A percentile compares a stretch with the other conserved stretches of the same genome.
Conservation (phyloP, 2,329 filamentous ascomycete species). For the Zasmidium cellare region DNA sequence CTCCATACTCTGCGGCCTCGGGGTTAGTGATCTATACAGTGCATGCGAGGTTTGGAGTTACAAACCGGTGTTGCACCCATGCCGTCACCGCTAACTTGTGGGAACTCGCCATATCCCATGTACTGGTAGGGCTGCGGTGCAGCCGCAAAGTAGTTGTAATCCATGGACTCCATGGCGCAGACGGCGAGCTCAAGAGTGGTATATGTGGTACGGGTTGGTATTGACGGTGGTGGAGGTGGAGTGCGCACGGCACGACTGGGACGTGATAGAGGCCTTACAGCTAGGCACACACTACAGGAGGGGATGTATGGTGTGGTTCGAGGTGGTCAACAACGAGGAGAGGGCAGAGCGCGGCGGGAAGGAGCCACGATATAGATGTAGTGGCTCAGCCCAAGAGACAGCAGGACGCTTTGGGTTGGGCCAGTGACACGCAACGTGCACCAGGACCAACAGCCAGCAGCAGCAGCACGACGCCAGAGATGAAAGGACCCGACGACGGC, state of each 20-base stretch:
- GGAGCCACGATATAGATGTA: conserved; percentile 17
- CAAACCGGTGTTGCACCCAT: conserved; percentile 38
- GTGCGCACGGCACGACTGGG: no score
- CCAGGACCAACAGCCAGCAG: not conserved
- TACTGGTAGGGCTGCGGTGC: conserved; percentile 51
- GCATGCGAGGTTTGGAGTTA: not conserved
- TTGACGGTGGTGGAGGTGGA: no score
- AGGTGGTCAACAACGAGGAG: not conserved
- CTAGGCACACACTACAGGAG: not conserved
- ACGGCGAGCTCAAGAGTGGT: no score
- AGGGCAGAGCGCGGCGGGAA: conserved; percentile 5
- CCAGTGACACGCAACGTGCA: conserved; percentile 15
- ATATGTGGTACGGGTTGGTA: no score
- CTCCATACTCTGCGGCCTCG: conserved; percentile 27
- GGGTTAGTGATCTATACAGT: not conserved
- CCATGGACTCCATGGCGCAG: conserved; percentile 46
- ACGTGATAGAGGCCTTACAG: not conserved
- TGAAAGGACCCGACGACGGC: conserved; percentile 9
- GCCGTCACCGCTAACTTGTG: conserved; percentile 39
- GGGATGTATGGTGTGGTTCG: not conserved
- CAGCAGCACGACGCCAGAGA: conserved; percentile 11
- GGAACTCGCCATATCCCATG: conserved; percentile 31
- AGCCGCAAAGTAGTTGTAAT: conserved; percentile 56
- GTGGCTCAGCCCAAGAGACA: conserved; percentile 10
- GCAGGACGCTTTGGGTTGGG: not conserved